phyloP scores from a whole-genome alignment of 352 stramenopile genomes.

The Phytophthora sansomeana region DNA sequence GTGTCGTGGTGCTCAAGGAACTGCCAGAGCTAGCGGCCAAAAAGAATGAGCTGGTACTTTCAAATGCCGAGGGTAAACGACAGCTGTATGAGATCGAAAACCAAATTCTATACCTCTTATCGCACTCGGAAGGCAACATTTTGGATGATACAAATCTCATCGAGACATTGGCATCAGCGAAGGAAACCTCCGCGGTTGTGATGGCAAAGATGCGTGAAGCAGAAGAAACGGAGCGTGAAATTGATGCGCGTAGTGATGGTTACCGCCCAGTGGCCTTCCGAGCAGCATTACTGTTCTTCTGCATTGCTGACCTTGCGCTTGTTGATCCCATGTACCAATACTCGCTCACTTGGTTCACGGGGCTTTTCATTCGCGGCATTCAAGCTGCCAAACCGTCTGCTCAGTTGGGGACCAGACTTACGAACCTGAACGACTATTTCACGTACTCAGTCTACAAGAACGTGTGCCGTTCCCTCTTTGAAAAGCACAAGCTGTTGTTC shows the following conservation, averaged over 20 bases:
- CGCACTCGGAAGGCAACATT: conserved; percentile 93
- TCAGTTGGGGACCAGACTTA: conserved; percentile 77
- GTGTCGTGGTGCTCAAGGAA: conserved; percentile 90
- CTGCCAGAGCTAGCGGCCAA: conserved; percentile 91
- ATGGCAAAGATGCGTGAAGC: conserved; percentile 92
- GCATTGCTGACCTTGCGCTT: conserved; percentile 87
- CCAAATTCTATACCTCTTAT: conserved; percentile 92
- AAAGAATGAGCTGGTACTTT: conserved; percentile 92
- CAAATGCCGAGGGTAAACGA: conserved; percentile 88
- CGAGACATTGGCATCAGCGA: conserved; percentile 87
- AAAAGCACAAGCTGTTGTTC: conserved; percentile 95
- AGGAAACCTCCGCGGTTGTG: conserved; percentile 82
- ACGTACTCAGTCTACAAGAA: conserved; percentile 96
- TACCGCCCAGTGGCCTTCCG: conserved; percentile 92
- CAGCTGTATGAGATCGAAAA: conserved; percentile 94
- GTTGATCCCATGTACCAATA: conserved; percentile 95
- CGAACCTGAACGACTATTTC: conserved; percentile 93
- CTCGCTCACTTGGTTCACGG: conserved; percentile 93
- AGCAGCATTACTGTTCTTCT: conserved; percentile 92
- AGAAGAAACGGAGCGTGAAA: conserved; percentile 92
- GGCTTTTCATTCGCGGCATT: conserved; percentile 92
- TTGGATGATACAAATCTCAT: conserved; percentile 94
- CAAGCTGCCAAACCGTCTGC: conserved; percentile 72
- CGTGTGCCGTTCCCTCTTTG: conserved; percentile 93
- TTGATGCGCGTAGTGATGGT: conserved; percentile 85